Evolutionary conservation across 2,329 filamentous ascomycete species (phyloP).

Genomic region (Apiospora sp.): DNA sequence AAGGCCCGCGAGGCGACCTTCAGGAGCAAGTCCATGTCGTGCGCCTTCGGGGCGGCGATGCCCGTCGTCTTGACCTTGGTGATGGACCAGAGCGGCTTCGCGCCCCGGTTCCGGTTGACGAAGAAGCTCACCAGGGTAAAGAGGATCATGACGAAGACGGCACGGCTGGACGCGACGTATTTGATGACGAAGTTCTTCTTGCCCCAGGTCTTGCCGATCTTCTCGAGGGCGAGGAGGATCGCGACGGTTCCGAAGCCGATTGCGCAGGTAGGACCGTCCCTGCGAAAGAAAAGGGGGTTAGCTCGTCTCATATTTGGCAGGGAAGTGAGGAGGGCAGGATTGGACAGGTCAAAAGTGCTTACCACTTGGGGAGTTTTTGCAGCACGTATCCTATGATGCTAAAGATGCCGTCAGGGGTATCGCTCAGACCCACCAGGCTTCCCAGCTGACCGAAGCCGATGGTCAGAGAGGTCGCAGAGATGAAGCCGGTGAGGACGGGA

Average conservation of each 20-base stretch:
- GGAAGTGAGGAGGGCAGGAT: no score
- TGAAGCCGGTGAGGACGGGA: slow-evolving; percentile 70
- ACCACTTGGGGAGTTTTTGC: slow-evolving; percentile 57
- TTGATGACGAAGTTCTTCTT: slow-evolving; percentile 64
- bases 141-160: slow-evolving; percentile 66
- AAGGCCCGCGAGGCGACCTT: slow-evolving; percentile 63
- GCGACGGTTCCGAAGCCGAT: slow-evolving; percentile 66
- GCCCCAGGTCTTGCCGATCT: slow-evolving; percentile 66
- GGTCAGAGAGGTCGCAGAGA: slow-evolving; percentile 70
- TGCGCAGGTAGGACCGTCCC: slow-evolving; percentile 64
- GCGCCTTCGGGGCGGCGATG: slow-evolving; percentile 58
- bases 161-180: slow-evolving; percentile 66
- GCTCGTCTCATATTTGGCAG: no score
- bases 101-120: slow-evolving; percentile 61
- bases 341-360: not conserved
- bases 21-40: slow-evolving; percentile 55
- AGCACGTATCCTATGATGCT: slow-evolving; percentile 67
- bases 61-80: slow-evolving; percentile 64
- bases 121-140: slow-evolving; percentile 70
- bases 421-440: slow-evolving; percentile 64
- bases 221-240: slow-evolving; percentile 63
- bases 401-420: slow-evolving; percentile 59
- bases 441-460: slow-evolving; percentile 72
- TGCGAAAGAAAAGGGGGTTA: not conserved
- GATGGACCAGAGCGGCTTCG: slow-evolving; percentile 63